phyloP scores from a whole-genome alignment of 352 stramenopile species.

The Phytophthora quininea region DNA sequence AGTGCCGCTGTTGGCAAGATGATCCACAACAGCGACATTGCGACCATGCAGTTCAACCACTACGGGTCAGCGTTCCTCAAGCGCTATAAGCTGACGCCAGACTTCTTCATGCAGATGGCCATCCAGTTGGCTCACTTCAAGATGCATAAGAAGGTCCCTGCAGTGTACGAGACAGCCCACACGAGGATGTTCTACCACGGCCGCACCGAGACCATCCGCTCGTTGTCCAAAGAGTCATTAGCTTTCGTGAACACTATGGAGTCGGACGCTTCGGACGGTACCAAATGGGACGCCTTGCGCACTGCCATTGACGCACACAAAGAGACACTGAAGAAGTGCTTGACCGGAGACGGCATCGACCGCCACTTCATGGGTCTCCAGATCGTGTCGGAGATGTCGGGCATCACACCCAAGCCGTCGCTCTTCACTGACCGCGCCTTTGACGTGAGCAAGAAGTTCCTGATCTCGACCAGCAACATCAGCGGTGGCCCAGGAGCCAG shows the following conservation, averaged over 20 bases:
- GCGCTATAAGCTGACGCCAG: slow-evolving; percentile 94
- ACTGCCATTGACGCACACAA: slow-evolving; percentile 92
- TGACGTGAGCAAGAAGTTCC: slow-evolving; percentile 93
- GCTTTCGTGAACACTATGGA: slow-evolving; percentile 93
- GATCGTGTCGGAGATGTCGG: slow-evolving; percentile 93
- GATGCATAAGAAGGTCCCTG: slow-evolving; percentile 92
- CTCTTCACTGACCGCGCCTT: slow-evolving; percentile 95
- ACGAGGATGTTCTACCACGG: slow-evolving; percentile 97
- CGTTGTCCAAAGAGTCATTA: slow-evolving; percentile 89
- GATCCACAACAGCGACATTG: slow-evolving; percentile 91
- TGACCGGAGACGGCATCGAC: slow-evolving; percentile 92
- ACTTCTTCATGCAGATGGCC: slow-evolving; percentile 97
- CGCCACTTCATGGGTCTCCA: slow-evolving; percentile 96
- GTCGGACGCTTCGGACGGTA: slow-evolving; percentile 54
- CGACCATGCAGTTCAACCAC: slow-evolving; percentile 92
- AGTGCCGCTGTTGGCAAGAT: slow-evolving; percentile 92
- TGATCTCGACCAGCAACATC: slow-evolving; percentile 96
- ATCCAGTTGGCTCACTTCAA: slow-evolving; percentile 98
- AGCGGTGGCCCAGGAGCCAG: slow-evolving; percentile 90
- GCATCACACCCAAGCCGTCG: slow-evolving; percentile 85
- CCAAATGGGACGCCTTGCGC: slow-evolving; percentile 89
- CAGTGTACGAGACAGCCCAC: slow-evolving; percentile 98
- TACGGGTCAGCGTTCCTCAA: slow-evolving; percentile 94
- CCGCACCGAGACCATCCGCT: slow-evolving; percentile 92
- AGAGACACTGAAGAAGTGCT: slow-evolving; percentile 86